Evolutionary conservation across 345 rosid genomes (phyloP), one percentile per base, ranked within the genome.

Genomic region (Salix koriyanagi): DNA sequence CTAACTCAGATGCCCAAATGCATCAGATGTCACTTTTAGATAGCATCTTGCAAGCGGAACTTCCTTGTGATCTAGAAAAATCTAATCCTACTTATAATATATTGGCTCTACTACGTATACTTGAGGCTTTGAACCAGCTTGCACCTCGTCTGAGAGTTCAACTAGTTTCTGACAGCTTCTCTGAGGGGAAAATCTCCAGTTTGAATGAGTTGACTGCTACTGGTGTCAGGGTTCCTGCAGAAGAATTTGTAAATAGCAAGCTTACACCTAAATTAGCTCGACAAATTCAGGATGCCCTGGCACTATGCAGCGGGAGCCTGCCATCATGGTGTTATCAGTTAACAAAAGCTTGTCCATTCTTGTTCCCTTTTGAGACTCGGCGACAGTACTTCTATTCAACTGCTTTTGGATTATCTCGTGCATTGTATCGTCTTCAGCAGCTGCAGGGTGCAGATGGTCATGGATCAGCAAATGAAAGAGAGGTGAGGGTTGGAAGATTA

Each of bases 271-370:
- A 96, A 84, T 87, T 96, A 83, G 96, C 99, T 73, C 86, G 97
- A 67, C 99, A 96, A 84, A 92, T 96, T 82, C 99, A 96, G 84
- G 99, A 96, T 78, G 98, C 97, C 34, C 98, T 96, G 76, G 99
- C 99, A 54, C 83, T 96, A 65, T 96, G 99, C 84, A 92, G 99
- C 78, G 99, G 99, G 28, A 96, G 98, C 79, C 94, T 96, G 72
- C 99, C 99, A 34, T 87, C 97, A 7, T 96, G 99, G 99, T 94
- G 98, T 74, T 89, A 90, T 82, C 99, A 96, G 85, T 85, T 96
- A 88, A 96, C 98, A 58, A 90, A 89, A 84, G 92, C 99, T 61
- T 96, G 99, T 76, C 97, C 99, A 1, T 96, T 94, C 78, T 85
- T 96, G 86, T 96, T 96, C 85, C 99, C 99, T 54, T 96, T 96